Evolutionary conservation across 305 asterid genomes (phyloP).

Genomic region (Rubia balearica): DNA sequence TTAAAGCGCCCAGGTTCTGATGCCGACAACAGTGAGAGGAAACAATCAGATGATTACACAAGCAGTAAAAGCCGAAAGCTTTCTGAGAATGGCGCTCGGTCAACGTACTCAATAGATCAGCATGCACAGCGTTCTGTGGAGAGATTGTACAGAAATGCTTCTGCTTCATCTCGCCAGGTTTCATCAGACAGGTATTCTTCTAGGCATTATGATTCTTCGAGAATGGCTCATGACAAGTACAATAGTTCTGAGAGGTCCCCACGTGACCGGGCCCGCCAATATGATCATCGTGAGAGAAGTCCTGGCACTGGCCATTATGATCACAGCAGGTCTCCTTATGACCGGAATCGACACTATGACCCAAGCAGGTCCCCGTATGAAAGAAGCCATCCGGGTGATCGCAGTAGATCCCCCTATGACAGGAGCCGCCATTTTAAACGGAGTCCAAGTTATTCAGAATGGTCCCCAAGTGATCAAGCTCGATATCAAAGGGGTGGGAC

Average conservation of each 20-base stretch:
- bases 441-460: conserved; percentile 36
- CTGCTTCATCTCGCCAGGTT: conserved; percentile 42
- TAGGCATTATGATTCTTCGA: conserved; percentile 61
- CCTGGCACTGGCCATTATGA: conserved; percentile 50
- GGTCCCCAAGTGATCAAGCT: conserved; percentile 36
- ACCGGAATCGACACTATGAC: conserved; percentile 45
- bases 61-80: conserved; percentile 70
- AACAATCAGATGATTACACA: conserved; percentile 54
- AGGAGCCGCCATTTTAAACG: conserved; percentile 29
- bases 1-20: conserved; percentile 65
- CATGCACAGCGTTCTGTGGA: conserved; percentile 48
- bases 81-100: conserved; percentile 56
- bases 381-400: conserved; percentile 47
- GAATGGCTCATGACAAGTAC: conserved; percentile 48
- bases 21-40: conserved; percentile 54
- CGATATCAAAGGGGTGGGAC: conserved; percentile 52
- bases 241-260: conserved; percentile 74
- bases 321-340: conserved; percentile 59
- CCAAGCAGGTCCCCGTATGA: conserved; percentile 48
- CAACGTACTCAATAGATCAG: conserved; percentile 52
- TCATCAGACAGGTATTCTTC: conserved; percentile 75
- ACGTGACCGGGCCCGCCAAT: conserved; percentile 58
- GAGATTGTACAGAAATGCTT: conserved; percentile 36
- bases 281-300: conserved; percentile 63
- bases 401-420: conserved; percentile 39